Evolutionary conservation across 331 rosid species (phyloP), one percentile per base, ranked within the genome.

Genomic region (Quercus tomentella): DNA sequence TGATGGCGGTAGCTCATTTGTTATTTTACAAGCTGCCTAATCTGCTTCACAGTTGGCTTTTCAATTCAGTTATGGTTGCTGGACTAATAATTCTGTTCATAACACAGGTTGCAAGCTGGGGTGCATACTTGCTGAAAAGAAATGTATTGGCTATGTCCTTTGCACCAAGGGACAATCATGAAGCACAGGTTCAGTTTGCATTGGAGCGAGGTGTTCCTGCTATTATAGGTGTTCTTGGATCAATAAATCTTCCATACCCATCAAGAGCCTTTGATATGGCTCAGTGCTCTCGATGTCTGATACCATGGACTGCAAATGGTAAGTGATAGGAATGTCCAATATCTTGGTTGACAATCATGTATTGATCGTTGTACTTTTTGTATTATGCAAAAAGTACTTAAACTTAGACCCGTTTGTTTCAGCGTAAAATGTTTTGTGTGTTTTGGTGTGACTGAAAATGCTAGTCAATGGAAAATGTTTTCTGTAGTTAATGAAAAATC

Each of bases 121-220:
- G 99, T 76, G 99, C 99, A 65, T 96, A 96, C 91, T 77, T 96
- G 88, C 80, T 90, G 55, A 93, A 90, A 88, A 91, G 94, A 87
- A 96, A 96, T 74, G 92, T 93, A 82, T 73, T 96, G 65, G 77
- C 98, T 66, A 91, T 96, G 97, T 96, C 98, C 56, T 96, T 96
- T 79, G 98, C 98, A 57, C 99, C 97, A 6, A 89, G 91, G 88
- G 99, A 95, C 85, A 95, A 95, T 85, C 98, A 95, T 45, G 98
- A 96, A 89, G 99, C 99, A 79, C 99, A 96, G 80, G 97, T 93
- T 72, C 99, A 96, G 84, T 96, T 96, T 88, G 99, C 99, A 70
- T 79, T 93, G 80, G 99, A 93, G 82, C 88, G 98, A 85, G 98
- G 98, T 41, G 97, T 96, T 49, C 98, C 99, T 65, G 98, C 99